Percentiles rank a stretch among this genome's conserved stretches.
Conservation (phyloP, 768 basidiomycete genomes). For the Lentinula edodes region DNA sequence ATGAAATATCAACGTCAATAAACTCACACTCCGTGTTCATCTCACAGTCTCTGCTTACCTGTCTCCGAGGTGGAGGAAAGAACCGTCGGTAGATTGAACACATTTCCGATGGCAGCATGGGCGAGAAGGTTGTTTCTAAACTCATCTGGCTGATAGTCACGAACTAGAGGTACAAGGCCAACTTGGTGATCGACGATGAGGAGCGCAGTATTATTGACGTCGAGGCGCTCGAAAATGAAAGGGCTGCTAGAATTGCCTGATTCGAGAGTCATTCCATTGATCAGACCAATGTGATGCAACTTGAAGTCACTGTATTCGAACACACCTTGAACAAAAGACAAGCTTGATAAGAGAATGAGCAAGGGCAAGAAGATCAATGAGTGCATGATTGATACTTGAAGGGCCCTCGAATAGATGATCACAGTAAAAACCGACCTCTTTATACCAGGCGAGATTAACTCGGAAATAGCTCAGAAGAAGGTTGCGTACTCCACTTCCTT, state of each 20-base stretch:
- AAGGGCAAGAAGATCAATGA: not conserved
- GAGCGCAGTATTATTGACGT: slow-evolving; percentile 37
- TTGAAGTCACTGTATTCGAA: not conserved
- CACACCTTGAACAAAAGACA: not conserved
- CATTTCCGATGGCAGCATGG: slow-evolving; percentile 38
- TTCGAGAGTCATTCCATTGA: not conserved
- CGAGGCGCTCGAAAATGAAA: slow-evolving; percentile 20
- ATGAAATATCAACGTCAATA: not conserved
- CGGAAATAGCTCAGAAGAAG: not conserved
- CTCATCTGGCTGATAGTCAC: slow-evolving; percentile 32
- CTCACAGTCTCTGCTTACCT: slow-evolving; percentile 19
- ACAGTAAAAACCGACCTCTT: not conserved
- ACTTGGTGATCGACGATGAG: slow-evolving; percentile 45
- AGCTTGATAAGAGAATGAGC: not conserved
- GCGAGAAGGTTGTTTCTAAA: slow-evolving; percentile 41
- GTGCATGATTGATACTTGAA: not conserved
- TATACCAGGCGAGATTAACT: not conserved
- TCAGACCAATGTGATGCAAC: not conserved
- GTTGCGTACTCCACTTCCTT: too few relatives aligned
- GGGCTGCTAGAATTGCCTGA: not conserved
- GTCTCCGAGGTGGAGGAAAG: slow-evolving; percentile 40
- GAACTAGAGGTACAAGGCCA: slow-evolving; percentile 40
- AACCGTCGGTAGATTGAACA: slow-evolving; percentile 41
- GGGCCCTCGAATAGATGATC: not conserved
- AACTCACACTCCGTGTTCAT: not conserved